Percentiles rank a stretch among this genome's conserved stretches.
Evolutionary conservation across 2,329 filamentous ascomycete species (phyloP).

Genomic region (Beauveria pseudobassiana): DNA sequence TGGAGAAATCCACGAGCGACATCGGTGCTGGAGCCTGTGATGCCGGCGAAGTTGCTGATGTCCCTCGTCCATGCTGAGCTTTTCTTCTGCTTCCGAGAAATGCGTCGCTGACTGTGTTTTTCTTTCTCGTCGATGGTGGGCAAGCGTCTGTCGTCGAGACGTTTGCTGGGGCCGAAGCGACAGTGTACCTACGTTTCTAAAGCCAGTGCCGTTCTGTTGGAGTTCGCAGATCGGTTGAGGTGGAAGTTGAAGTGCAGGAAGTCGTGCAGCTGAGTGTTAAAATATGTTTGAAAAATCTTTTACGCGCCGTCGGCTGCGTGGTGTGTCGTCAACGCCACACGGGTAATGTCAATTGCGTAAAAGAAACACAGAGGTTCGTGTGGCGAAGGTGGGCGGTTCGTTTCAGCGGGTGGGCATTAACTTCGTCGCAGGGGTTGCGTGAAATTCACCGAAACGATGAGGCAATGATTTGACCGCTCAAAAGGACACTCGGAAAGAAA

Average conservation of each 20-base stretch:
- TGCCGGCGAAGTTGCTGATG: conserved; percentile 69
- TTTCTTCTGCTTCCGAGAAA: too few relatives aligned
- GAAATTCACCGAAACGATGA: not conserved
- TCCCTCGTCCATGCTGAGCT: conserved; percentile 37
- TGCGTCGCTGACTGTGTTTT: too few relatives aligned
- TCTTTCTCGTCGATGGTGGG: not conserved
- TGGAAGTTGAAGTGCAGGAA: not conserved
- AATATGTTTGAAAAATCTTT: not conserved
- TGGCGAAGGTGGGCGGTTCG: not conserved
- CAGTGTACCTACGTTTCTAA: not conserved
- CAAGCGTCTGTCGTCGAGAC: not conserved
- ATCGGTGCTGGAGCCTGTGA: conserved; percentile 68
- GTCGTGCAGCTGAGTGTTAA: not conserved
- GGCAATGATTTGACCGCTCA: not conserved
- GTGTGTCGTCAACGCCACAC: not conserved
- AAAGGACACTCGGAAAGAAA: not conserved
- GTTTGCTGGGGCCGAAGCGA: not conserved
- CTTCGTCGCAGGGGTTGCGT: not conserved
- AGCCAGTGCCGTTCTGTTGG: not conserved
- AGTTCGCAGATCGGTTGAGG: not conserved
- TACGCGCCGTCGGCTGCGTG: not conserved
- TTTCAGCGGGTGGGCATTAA: not conserved
- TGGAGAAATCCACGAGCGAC: conserved; percentile 77
- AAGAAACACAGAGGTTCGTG: not conserved
- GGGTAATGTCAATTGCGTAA: not conserved